Percentiles rank a stretch among this genome's conserved stretches.
These are phyloP conservation scores for Penicillium sp. DNA, from an alignment of 2,329 filamentous ascomycete species.

Conservation along the genomic window DNA sequence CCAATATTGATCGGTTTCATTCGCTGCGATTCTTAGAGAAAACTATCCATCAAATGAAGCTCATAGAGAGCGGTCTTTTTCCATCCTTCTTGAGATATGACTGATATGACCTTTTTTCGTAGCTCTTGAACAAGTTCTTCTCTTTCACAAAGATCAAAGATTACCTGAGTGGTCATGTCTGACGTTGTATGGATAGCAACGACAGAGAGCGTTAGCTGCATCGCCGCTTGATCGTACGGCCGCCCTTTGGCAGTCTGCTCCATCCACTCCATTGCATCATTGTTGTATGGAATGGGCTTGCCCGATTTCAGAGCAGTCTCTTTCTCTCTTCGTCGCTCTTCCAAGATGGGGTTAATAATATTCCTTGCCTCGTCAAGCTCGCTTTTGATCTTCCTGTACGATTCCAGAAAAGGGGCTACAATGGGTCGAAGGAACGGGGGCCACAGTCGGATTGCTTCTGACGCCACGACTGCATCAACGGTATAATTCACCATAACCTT, in stretches of 20 bases:
- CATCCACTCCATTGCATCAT: conserved; percentile 35
- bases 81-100: conserved; percentile 19
- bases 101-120: conserved; percentile 30
- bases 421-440: background rate
- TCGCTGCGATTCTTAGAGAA: conserved; percentile 21
- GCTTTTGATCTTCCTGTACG: background rate
- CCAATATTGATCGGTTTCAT: conserved; percentile 13
- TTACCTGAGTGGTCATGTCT: conserved; percentile 31
- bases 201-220: conserved; percentile 31
- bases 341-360: conserved; percentile 8
- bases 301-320: background rate
- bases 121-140: conserved; percentile 23
- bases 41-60: conserved; percentile 21
- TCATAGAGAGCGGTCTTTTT: conserved; percentile 9
- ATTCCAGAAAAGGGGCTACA: conserved; percentile 4
- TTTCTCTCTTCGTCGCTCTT: background rate
- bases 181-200: conserved; percentile 34
- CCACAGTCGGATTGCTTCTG: conserved; percentile 3
- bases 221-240: conserved; percentile 26
- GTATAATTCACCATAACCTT: conserved; percentile 13
- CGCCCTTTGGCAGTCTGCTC: conserved; percentile 33
- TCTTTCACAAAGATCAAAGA: conserved; percentile 28
- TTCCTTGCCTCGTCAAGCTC: conserved; percentile 4
- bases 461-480: background rate
- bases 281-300: conserved; percentile 14